Evolutionary conservation across 805 yeast genomes (phyloP), one percentile per base, ranked within the genome.

Genomic region (Metschnikowia amazonensis): DNA sequence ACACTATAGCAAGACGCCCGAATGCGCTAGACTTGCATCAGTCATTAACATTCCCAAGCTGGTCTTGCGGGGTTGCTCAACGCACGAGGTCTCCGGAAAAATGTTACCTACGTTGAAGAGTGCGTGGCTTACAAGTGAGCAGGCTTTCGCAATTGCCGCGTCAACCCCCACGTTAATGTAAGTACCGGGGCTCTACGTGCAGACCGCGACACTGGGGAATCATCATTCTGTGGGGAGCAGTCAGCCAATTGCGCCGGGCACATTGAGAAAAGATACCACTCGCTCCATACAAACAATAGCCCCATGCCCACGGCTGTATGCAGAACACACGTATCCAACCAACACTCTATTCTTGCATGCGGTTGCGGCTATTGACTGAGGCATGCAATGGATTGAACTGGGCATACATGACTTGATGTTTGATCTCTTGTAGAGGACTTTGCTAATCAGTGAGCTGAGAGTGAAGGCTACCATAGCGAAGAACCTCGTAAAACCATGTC

Each of bases 171-270:
- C 37, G 29, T 35, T 14, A 35, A 24, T 10, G 28, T 14, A 35
- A 35, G 38, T 24, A 34, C 36, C 17, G 13, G 36, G 9, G 24
- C 17, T 7, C 20, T 23, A 11, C 5, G 20, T 35, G 29, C 38
- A 35, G 38, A 20, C 5, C 29, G 20, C 18, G 38, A 35, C 29
- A n/a, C 38, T 21, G 25, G 25, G 13, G 36, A 34, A 20, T 21
- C 29, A 23, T 35, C 23, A 14, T 35, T 35, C 38, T 35, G 38
- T 35, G 38, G 38, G 38, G 38, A 35, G 23, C 38, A 32, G 38
- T 10, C 38, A 35, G 29, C 23, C 38, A 17, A n/a, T 24, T 35
- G 38, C 38, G n/a, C 14, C 8, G 29, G 29, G 21, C 8, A 8
- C 36, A 21, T 21, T n/a, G 35, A 32, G 35, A 17, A 18, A 17